phyloP scores from a whole-genome alignment of 345 rosid genomes.

The Syzygium grande region DNA sequence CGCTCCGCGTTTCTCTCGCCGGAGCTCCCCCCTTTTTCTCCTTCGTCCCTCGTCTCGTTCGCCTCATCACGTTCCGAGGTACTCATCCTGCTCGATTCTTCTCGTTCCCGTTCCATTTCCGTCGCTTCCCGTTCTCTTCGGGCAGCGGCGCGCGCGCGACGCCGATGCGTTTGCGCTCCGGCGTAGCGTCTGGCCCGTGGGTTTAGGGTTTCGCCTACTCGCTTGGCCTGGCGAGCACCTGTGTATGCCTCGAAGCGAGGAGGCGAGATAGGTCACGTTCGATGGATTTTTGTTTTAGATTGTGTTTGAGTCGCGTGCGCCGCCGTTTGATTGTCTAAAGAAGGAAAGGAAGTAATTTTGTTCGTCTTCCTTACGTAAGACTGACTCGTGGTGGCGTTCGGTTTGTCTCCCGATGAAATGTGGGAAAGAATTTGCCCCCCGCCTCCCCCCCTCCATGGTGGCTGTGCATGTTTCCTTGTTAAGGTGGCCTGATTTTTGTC shows the following conservation, averaged over 20 bases:
- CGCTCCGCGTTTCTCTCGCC: too few relatives aligned
- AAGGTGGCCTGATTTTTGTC: neutral
- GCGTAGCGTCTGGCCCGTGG: neutral
- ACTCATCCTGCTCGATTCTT: too few relatives aligned
- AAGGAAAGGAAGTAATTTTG: neutral
- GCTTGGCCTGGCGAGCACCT: neutral
- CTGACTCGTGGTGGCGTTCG: neutral
- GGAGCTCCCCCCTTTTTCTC: neutral
- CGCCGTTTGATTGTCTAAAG: neutral
- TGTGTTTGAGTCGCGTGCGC: neutral
- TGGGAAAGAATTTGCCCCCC: too few relatives aligned
- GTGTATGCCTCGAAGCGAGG: neutral
- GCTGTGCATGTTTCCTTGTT: neutral
- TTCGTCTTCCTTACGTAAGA: too few relatives aligned
- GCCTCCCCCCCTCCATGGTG: neutral
- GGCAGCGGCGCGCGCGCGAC: neutral
- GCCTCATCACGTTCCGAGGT: neutral
- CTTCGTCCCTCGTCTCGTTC: neutral
- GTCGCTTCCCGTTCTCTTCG: neutral
- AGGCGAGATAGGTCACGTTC: neutral
- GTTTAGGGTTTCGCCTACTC: neutral
- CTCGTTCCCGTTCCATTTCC: neutral
- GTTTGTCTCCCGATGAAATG: neutral
- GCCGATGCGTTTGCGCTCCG: neutral
- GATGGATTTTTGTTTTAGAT: neutral